phyloP scores from a whole-genome alignment of 352 stramenopile genomes.

The Pythium rishiriense region DNA sequence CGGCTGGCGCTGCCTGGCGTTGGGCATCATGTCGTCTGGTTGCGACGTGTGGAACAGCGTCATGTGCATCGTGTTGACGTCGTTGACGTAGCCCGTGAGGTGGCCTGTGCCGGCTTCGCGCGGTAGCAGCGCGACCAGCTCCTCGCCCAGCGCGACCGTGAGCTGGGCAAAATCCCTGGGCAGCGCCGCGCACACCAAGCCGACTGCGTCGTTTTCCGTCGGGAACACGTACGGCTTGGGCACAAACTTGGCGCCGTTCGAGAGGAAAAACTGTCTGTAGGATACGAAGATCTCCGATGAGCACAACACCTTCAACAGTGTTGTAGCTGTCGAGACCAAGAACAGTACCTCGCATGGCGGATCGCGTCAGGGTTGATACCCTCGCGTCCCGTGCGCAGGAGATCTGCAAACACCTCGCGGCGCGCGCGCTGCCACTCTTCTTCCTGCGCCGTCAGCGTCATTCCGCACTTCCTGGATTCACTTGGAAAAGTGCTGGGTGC shows the following conservation, averaged over 20 bases:
- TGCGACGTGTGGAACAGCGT: constrained; percentile 83
- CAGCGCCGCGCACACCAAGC: constrained; percentile 50
- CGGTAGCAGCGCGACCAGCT: constrained; percentile 48
- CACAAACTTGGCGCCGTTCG: constrained; percentile 33
- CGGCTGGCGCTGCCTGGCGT: constrained; percentile 34
- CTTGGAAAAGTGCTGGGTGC: no score
- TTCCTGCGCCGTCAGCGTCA: constrained; percentile 19
- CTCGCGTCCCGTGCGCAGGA: constrained; percentile 16
- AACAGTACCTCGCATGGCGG: constrained; percentile 25
- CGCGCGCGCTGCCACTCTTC: constrained; percentile 19
- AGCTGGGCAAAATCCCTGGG: constrained; percentile 36
- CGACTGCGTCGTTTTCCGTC: constrained; percentile 43
- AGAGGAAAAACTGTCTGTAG: constrained; percentile 23
- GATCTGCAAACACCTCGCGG: constrained; percentile 20
- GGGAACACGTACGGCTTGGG: constrained; percentile 55
- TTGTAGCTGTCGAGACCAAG: no score
- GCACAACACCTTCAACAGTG: no score
- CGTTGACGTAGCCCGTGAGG: constrained; percentile 59
- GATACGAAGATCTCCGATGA: not conserved
- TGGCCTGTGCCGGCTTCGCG: constrained; percentile 32
- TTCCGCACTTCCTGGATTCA: not conserved
- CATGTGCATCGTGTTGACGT: constrained; percentile 70
- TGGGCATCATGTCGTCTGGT: constrained; percentile 50
- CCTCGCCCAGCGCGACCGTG: constrained; percentile 40
- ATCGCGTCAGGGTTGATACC: constrained; percentile 24